Conservation (phyloP, 2,329 filamentous ascomycete species). For the Fusarium torreyae region DNA sequence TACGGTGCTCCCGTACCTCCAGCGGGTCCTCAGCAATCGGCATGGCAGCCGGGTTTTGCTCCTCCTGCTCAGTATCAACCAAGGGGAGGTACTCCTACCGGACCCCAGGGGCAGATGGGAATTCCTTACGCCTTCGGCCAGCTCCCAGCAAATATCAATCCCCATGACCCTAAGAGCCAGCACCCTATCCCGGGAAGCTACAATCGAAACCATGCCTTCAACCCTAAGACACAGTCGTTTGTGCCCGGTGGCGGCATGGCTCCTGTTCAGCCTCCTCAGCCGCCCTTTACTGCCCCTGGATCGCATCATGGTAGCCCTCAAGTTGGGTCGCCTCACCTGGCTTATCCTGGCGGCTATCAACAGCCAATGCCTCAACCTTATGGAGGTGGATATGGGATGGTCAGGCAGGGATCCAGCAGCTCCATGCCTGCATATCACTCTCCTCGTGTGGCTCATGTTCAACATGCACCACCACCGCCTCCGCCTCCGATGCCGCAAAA, state of each 20-base stretch:
- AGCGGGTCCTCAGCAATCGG: slow-evolving; percentile 50
- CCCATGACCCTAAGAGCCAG: slow-evolving; percentile 80
- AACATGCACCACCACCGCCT: slow-evolving; percentile 61
- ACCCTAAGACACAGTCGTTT: slow-evolving; percentile 94
- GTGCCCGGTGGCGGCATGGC: slow-evolving; percentile 74
- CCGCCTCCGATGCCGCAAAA: slow-evolving; percentile 57
- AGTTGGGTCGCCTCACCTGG: slow-evolving; percentile 66
- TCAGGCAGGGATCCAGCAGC: slow-evolving; percentile 69
- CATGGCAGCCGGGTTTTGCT: slow-evolving; percentile 58
- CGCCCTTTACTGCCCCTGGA: slow-evolving; percentile 63
- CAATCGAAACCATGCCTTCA: slow-evolving; percentile 85
- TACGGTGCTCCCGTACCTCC: slow-evolving; percentile 56
- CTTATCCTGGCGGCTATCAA: slow-evolving; percentile 65
- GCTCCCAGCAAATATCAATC: slow-evolving; percentile 77
- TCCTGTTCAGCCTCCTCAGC: slow-evolving; percentile 64
- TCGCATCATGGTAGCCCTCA: slow-evolving; percentile 69
- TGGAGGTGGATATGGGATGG: slow-evolving; percentile 68
- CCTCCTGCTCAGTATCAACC: slow-evolving; percentile 52
- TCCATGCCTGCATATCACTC: slow-evolving; percentile 67
- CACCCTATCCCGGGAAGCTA: slow-evolving; percentile 89
- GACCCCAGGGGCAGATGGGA: slow-evolving; percentile 52
- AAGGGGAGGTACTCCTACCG: slow-evolving; percentile 51
- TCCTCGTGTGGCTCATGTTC: slow-evolving; percentile 53
- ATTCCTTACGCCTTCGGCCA: slow-evolving; percentile 84
- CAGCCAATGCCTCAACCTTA: slow-evolving; percentile 64